These are phyloP conservation scores for Thinopyrum obtusiflorum DNA, from an alignment of 202 grass and related monocot species.

Conservation along the genomic window DNA sequence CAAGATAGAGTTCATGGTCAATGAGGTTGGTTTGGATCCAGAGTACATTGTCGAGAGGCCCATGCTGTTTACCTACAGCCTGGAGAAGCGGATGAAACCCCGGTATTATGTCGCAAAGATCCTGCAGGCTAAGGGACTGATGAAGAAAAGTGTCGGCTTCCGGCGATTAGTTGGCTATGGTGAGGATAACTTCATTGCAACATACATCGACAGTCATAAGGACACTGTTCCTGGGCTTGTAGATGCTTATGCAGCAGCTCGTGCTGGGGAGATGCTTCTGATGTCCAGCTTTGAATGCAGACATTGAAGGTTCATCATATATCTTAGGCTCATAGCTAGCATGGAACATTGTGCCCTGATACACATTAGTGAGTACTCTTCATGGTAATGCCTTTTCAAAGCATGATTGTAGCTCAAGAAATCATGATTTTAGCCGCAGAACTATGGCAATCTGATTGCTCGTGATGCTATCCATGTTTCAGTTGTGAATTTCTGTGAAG, in stretches of 20 bases:
- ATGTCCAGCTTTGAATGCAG: neutral
- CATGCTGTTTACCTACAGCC: neutral
- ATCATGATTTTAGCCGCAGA: neutral
- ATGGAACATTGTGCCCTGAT: neutral
- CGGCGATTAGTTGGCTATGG: neutral
- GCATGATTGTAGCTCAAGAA: neutral
- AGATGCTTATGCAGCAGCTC: constrained; percentile 1
- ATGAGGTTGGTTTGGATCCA: constrained; percentile 16
- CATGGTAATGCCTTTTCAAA: neutral
- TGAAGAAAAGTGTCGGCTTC: neutral
- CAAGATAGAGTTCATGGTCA: constrained; percentile 16
- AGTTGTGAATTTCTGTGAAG: neutral
- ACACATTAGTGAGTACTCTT: neutral
- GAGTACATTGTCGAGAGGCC: neutral
- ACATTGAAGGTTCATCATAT: neutral
- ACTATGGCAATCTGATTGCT: neutral
- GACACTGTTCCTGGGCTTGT: neutral
- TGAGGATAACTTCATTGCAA: neutral
- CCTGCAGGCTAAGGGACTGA: neutral
- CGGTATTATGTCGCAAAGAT: neutral
- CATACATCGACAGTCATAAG: constrained; percentile 11
- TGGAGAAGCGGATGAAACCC: constrained; percentile 13
- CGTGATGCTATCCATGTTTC: neutral
- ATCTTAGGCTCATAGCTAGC: neutral
- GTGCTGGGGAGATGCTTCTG: neutral